Evolutionary conservation across 148 eudicot species (phyloP).

Genomic region (Mesembryanthemum crystallinum): DNA sequence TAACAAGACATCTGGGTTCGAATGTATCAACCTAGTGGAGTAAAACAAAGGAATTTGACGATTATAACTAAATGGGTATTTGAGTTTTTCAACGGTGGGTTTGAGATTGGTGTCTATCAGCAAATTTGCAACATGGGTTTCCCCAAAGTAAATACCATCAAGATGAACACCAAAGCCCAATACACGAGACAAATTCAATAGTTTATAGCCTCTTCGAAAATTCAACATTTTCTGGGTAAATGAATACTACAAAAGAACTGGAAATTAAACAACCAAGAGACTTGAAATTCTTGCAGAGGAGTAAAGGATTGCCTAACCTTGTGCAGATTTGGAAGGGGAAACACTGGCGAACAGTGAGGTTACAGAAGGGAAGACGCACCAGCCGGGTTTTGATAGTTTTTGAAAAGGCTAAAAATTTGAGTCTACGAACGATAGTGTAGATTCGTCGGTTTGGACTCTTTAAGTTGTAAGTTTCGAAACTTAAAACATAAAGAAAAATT

Average conservation of each 20-base stretch:
- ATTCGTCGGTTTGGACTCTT: too few species aligned
- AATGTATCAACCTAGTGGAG: slow-evolving; percentile 23
- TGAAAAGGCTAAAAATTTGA: too few species aligned
- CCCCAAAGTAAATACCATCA: slow-evolving; percentile 22
- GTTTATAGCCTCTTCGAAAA: slow-evolving; percentile 38
- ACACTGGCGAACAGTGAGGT: too few species aligned
- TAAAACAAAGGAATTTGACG: slow-evolving; percentile 18
- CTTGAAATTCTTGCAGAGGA: not conserved
- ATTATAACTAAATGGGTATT: slow-evolving; percentile 14
- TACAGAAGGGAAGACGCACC: too few species aligned
- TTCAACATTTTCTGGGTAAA: slow-evolving; percentile 25
- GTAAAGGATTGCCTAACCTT: not conserved
- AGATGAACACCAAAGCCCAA: slow-evolving; percentile 2
- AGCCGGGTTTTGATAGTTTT: too few species aligned
- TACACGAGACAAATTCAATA: slow-evolving; percentile 23
- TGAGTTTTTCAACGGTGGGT: slow-evolving; percentile 7
- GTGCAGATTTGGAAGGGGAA: not conserved
- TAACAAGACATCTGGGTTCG: not conserved
- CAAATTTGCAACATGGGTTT: slow-evolving; percentile 20
- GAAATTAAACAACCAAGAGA: not conserved
- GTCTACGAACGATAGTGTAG: too few species aligned
- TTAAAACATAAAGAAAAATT: too few species aligned
- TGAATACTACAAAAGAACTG: not conserved
- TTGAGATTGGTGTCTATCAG: slow-evolving; percentile 9
- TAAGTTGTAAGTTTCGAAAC: too few species aligned